Evolutionary conservation across 345 rosid genomes (phyloP), one percentile per base, ranked within the genome.

Genomic region (Murraya koenigii): DNA sequence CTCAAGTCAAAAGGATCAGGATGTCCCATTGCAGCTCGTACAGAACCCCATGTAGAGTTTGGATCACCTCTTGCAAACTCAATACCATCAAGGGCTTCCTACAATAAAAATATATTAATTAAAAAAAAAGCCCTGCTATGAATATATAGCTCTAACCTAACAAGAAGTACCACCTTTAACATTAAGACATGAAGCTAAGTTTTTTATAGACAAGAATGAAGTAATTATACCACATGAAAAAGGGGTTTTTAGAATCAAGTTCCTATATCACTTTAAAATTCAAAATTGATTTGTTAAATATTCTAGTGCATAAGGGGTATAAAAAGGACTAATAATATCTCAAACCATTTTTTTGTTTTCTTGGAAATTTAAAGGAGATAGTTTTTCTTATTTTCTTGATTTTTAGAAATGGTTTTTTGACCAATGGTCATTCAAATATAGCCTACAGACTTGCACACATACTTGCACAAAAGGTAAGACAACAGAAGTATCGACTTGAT

Each of bases 31-130:
- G 88, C 80, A 82, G 95, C 97, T 79, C 97, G 90, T 61, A 93
- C 83, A 35, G 97, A 85, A 77, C 98, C 99, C 97, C 97, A 96
- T 2, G 74, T 84, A 61, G 98, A 91, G 81, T 80, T 82, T 36
- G 88, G 74, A 79, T 85, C 91, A 62, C 97, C 97, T 83, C 92
- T 84, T 33, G 97, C 97, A 87, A 94, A 92, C 79, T 92, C 97
- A 52, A 94, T 83, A 70, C 98, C 91, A 64, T 92, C 98, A 49
- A 96, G 93, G 77, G 99, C 97, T 87, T 96, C 97, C 97, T 90
- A 88, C 73, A 85, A 85, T 55, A 59, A 59, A 60, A 32, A 77
- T 7, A 49, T 15, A 49, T 3, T 15, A 15, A 49, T 14, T 49
- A 44, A 10, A 49, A 47, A 49, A 49, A 49, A 41, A 10, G 47